These are phyloP conservation scores for Silene coronaria DNA, from an alignment of 179 eudicot species.

Conservation along the genomic window DNA sequence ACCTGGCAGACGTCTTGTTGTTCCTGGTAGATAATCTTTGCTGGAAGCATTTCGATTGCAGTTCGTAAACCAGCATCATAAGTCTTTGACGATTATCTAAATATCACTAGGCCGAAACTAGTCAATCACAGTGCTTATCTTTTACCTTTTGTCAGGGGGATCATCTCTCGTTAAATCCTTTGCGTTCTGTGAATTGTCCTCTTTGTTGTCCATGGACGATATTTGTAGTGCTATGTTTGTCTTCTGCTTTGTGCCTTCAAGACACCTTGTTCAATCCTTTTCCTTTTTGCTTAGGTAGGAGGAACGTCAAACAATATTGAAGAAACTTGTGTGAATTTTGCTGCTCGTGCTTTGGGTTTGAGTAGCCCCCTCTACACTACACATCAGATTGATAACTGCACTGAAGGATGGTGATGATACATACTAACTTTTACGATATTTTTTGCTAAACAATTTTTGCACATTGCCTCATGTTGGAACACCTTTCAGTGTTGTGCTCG, in stretches of 20 bases:
- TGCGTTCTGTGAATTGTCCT: background rate
- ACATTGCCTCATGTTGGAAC: constrained; percentile 9
- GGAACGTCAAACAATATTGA: constrained; percentile 94
- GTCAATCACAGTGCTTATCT: background rate
- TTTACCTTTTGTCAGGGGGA: too few relatives aligned
- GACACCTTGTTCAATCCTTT: constrained; percentile 1
- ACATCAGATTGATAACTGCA: constrained; percentile 96
- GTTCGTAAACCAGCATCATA: background rate
- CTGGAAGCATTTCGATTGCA: background rate
- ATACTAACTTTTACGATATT: background rate
- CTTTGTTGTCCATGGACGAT: background rate
- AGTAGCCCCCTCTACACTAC: constrained; percentile 64
- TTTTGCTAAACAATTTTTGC: background rate
- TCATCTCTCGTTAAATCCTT: background rate
- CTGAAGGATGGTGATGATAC: constrained; percentile 80
- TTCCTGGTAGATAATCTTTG: background rate
- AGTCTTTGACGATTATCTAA: background rate
- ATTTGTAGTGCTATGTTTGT: background rate
- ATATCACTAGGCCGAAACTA: background rate
- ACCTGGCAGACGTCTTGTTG: background rate
- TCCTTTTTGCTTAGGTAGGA: constrained; percentile 53
- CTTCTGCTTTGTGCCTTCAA: background rate
- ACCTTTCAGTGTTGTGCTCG: constrained; percentile 71
- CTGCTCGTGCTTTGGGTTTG: constrained; percentile 78
- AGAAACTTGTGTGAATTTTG: constrained; percentile 90